Conservation (phyloP, 441 rosid genomes). For the Aleurites moluccanus region DNA sequence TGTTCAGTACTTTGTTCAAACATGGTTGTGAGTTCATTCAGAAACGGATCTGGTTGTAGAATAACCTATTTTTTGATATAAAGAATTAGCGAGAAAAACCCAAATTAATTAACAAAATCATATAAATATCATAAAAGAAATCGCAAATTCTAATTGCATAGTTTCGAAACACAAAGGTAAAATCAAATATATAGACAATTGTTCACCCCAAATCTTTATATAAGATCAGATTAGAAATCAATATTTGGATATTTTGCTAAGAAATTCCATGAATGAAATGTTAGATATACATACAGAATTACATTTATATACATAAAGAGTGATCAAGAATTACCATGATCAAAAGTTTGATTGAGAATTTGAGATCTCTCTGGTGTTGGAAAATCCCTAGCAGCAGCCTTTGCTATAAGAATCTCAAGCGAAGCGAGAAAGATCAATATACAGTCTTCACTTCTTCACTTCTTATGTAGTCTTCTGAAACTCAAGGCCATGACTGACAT, state of each 20-base stretch:
- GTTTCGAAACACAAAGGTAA: neutral
- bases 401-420: no score
- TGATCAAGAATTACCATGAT: slow-evolving; percentile 13
- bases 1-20: slow-evolving; percentile 69
- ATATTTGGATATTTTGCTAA: neutral
- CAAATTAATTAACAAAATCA: neutral
- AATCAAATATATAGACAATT: no score
- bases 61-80: slow-evolving; percentile 43
- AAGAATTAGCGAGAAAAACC: neutral
- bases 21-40: slow-evolving; percentile 87
- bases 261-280: neutral
- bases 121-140: neutral
- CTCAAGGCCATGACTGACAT: no score
- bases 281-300: neutral
- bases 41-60: slow-evolving; percentile 80
- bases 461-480: no score
- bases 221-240: no score
- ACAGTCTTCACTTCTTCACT: no score
- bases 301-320: neutral
- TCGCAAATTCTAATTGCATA: neutral
- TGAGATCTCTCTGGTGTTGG: neutral
- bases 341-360: neutral
- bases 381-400: neutral
- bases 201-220: neutral
- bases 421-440: neutral